phyloP scores from a whole-genome alignment of 1,139 yeast genomes.

The Tardiomyces blankii region DNA sequence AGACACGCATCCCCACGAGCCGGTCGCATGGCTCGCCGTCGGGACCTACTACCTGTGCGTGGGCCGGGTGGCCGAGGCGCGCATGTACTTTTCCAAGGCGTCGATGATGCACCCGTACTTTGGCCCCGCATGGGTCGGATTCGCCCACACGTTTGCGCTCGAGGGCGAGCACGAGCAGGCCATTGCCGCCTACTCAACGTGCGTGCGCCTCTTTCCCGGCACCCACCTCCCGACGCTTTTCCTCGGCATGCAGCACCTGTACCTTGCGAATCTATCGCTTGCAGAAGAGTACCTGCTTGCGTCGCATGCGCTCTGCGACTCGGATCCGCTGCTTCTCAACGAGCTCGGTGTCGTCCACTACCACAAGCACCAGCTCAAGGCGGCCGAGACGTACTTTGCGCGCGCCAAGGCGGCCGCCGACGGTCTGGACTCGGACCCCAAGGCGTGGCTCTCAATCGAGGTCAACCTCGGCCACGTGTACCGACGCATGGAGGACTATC shows the following conservation, averaged over 20 bases:
- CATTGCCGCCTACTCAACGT: conserved; percentile 92
- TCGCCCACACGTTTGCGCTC: conserved; percentile 94
- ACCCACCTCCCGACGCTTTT: conserved; percentile 84
- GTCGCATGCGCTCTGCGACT: conserved; percentile 65
- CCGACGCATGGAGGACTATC: conserved; percentile 51
- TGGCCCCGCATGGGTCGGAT: conserved; percentile 97
- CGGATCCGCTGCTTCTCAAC: conserved; percentile 79
- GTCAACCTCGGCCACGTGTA: conserved; percentile 88
- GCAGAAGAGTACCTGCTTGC: conserved; percentile 81
- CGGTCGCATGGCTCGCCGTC: conserved; percentile 87
- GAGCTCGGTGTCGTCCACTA: conserved; percentile 88
- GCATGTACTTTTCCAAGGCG: conserved; percentile 81
- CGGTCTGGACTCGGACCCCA: conserved; percentile 63
- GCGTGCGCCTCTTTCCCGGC: conserved; percentile 89
- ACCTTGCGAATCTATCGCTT: conserved; percentile 68
- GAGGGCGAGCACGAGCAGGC: conserved; percentile 99
- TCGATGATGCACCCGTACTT: conserved; percentile 81
- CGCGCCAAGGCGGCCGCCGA: conserved; percentile 67
- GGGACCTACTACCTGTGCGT: conserved; percentile 82
- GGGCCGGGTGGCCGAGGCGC: conserved; percentile 66
- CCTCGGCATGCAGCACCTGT: conserved; percentile 92
- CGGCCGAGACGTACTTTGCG: conserved; percentile 61
- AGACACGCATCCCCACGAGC: conserved; percentile 69
- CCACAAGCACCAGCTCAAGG: conserved; percentile 55
- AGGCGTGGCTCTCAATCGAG: conserved; percentile 79